Conservation (phyloP, 1,284 basidiomycete genomes). For the Mycosarcoma mackinlayi region DNA sequence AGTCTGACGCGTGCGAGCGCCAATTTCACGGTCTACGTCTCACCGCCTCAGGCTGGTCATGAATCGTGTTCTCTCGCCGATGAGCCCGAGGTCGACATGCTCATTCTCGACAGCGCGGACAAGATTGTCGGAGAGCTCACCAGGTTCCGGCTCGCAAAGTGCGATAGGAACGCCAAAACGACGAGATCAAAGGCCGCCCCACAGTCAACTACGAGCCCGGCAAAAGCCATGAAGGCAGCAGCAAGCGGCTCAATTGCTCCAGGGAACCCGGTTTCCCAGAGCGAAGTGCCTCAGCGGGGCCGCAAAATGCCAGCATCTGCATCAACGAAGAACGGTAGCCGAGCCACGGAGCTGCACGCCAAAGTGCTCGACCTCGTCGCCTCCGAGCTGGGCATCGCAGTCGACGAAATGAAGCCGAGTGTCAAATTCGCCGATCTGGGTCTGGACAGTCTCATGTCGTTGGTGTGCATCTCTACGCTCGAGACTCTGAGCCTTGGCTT, state of each 20-base stretch:
- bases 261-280: neutral
- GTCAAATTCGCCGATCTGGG: slow-evolving; percentile 48
- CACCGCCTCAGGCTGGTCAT: neutral
- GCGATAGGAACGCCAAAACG: neutral
- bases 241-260: no score
- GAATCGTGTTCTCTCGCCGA: no score
- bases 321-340: neutral
- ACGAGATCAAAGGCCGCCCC: neutral
- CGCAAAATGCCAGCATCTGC: neutral
- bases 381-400: slow-evolving; percentile 34
- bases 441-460: slow-evolving; percentile 50
- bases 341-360: slow-evolving; percentile 10
- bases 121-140: slow-evolving; percentile 17
- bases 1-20: neutral
- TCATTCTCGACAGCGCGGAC: slow-evolving; percentile 7
- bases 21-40: slow-evolving; percentile 11
- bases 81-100: slow-evolving; percentile 5
- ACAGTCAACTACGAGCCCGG: neutral
- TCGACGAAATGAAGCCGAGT: slow-evolving; percentile 33
- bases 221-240: neutral
- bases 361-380: slow-evolving; percentile 33
- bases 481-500: slow-evolving; percentile 34
- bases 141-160: slow-evolving; percentile 3
- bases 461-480: slow-evolving; percentile 47
- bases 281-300: no score